Percentiles rank a stretch among this genome's conserved stretches.
phyloP scores from a whole-genome alignment of 2,329 filamentous ascomycete species.

The Claviceps monticola region DNA sequence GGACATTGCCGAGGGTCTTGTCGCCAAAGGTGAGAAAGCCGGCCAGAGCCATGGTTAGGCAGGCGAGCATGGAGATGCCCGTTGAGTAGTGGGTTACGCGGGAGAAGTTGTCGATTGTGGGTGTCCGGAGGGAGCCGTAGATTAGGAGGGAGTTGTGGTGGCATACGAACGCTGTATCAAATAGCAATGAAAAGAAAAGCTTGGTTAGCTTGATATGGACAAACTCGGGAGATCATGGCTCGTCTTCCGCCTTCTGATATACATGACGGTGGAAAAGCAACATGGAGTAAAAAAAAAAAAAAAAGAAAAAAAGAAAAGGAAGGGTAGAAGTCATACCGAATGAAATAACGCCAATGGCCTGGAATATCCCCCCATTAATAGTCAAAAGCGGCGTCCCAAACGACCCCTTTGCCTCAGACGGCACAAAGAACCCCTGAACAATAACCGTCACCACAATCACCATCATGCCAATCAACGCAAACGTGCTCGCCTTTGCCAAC shows the following conservation, averaged over 20 bases:
- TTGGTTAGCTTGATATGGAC: background rate
- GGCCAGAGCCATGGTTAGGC: conserved; percentile 71
- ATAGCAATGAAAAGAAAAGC: background rate
- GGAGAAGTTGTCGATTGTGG: conserved; percentile 89
- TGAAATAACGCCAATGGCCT: conserved; percentile 94
- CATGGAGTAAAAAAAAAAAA: background rate
- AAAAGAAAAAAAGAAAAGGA: too few species aligned
- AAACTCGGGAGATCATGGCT: background rate
- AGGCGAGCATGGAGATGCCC: conserved; percentile 78
- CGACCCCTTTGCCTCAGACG: conserved; percentile 55
- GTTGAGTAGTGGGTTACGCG: conserved; percentile 91
- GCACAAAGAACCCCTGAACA: conserved; percentile 65
- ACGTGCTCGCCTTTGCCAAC: conserved; percentile 89
- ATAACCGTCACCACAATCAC: conserved; percentile 82
- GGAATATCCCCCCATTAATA: conserved; percentile 81
- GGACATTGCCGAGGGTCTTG: conserved; percentile 82
- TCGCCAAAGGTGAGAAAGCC: conserved; percentile 92
- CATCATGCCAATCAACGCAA: conserved; percentile 85
- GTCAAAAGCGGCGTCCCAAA: conserved; percentile 57
- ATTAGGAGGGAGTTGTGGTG: conserved; percentile 96
- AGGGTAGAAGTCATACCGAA: conserved; percentile 50
- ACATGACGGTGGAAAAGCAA: background rate
- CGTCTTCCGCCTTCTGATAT: background rate
- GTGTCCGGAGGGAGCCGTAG: conserved; percentile 86
- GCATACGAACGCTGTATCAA: conserved; percentile 45